These are phyloP conservation scores for Leccinum arenicola DNA, from an alignment of 768 basidiomycete genomes.

Conservation along the genomic window DNA sequence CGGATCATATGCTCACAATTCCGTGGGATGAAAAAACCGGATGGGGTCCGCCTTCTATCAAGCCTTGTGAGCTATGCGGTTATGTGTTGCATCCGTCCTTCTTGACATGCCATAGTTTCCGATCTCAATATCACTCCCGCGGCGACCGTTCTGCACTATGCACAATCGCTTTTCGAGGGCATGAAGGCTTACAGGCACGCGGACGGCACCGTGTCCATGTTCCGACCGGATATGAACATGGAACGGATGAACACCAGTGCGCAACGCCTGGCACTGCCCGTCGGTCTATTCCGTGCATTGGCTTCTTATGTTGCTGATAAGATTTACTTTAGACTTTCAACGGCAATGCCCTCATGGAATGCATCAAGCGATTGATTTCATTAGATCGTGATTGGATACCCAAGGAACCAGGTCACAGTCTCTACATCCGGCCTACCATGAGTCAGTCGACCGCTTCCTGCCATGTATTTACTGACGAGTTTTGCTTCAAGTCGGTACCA, in stretches of 20 bases:
- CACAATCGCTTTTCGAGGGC: constrained; percentile 88
- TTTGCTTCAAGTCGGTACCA: constrained; percentile 64
- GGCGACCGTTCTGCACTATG: constrained; percentile 87
- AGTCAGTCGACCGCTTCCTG: constrained; percentile 35
- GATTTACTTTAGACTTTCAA: constrained; percentile 60
- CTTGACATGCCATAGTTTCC: constrained; percentile 19
- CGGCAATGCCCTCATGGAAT: constrained; percentile 65
- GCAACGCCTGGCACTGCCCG: constrained; percentile 70
- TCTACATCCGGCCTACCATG: constrained; percentile 86
- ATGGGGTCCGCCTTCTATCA: constrained; percentile 81
- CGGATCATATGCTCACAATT: constrained; percentile 84
- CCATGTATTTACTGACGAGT: constrained; percentile 4
- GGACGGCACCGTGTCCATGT: constrained; percentile 73
- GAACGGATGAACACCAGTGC: constrained; percentile 90
- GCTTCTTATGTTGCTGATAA: constrained; percentile 2
- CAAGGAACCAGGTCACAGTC: constrained; percentile 78
- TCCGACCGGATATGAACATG: constrained; percentile 98
- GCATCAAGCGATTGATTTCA: constrained; percentile 84
- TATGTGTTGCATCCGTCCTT: neutral
- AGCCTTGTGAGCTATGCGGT: constrained; percentile 60
- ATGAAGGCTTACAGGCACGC: constrained; percentile 88
- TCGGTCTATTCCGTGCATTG: constrained; percentile 32
- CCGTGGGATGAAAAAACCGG: constrained; percentile 70
- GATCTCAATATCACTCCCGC: constrained; percentile 26
- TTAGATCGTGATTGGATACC: constrained; percentile 93